Evolutionary conservation across 108 stramenopile species (phyloP).

Genomic region (Cyclotella distinguenda): DNA sequence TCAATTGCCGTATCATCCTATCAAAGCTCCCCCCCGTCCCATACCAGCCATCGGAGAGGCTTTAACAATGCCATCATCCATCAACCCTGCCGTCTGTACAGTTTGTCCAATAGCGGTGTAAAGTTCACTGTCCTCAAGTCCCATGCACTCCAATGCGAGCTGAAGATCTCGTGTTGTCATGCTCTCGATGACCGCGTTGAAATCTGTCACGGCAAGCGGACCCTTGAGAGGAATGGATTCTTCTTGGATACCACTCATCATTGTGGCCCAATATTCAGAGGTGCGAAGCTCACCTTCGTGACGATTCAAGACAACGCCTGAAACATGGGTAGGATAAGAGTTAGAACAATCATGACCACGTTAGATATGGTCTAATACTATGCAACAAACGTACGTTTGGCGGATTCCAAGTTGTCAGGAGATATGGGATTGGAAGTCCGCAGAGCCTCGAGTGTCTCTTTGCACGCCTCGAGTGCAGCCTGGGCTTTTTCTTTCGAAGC

Average conservation of each 20-base stretch:
- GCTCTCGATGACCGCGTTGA: conserved; percentile 83
- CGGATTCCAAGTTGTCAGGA: conserved; percentile 92
- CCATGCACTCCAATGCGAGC: conserved; percentile 74
- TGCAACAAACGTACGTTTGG: conserved; percentile 59
- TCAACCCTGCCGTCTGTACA: conserved; percentile 66
- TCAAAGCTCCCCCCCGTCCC: conserved; percentile 84
- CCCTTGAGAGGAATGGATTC: conserved; percentile 92
- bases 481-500: conserved; percentile 95
- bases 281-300: conserved; percentile 90
- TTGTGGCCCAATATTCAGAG: conserved; percentile 88
- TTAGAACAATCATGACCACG: background rate
- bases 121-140: conserved; percentile 72
- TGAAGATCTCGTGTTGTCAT: conserved; percentile 89
- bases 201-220: conserved; percentile 88
- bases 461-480: conserved; percentile 90
- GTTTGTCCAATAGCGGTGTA: conserved; percentile 87
- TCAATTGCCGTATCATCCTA: too few relatives aligned
- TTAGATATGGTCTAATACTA: background rate
- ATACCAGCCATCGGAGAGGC: conserved; percentile 82
- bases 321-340: background rate
- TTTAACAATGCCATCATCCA: conserved; percentile 69
- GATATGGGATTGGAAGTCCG: conserved; percentile 73
- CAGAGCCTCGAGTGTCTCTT: conserved; percentile 85
- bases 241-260: conserved; percentile 93
- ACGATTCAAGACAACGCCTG: conserved; percentile 84